Evolutionary conservation across 345 rosid genomes (phyloP).

Genomic region (Nasturtium officinale): DNA sequence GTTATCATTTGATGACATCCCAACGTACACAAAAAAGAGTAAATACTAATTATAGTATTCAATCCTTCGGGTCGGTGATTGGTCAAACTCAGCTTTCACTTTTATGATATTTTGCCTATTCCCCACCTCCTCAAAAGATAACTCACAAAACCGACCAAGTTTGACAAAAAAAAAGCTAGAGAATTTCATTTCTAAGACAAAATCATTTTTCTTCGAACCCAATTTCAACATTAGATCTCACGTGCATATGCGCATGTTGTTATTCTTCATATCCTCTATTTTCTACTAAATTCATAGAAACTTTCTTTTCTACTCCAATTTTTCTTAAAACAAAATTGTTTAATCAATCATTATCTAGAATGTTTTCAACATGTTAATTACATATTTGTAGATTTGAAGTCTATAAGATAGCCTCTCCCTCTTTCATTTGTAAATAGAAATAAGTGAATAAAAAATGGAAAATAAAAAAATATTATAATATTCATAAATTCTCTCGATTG

Average conservation of each 20-base stretch:
- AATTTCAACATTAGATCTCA: conserved; percentile 28
- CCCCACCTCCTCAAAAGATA: conserved; percentile 25
- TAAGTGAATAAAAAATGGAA: background rate
- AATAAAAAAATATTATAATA: no score
- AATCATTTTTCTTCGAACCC: conserved; percentile 19
- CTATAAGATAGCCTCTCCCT: background rate
- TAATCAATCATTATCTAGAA: background rate
- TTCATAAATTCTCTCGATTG: background rate
- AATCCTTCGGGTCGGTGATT: conserved; percentile 29
- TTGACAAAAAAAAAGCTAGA: background rate
- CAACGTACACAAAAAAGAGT: background rate
- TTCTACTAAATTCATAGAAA: no score
- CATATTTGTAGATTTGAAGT: no score
- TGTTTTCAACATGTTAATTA: background rate
- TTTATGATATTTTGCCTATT: conserved; percentile 31
- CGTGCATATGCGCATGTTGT: conserved; percentile 17
- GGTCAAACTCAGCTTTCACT: conserved; percentile 39
- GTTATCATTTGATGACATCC: conserved; percentile 26
- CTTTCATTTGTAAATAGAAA: background rate
- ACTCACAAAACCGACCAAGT: conserved; percentile 39
- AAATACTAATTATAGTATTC: background rate
- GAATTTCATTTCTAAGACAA: background rate
- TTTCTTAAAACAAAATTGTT: no score
- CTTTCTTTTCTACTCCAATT: no score
- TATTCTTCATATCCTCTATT: background rate